phyloP scores from a whole-genome alignment of 768 basidiomycete species.

The Kwoniella sp. region DNA sequence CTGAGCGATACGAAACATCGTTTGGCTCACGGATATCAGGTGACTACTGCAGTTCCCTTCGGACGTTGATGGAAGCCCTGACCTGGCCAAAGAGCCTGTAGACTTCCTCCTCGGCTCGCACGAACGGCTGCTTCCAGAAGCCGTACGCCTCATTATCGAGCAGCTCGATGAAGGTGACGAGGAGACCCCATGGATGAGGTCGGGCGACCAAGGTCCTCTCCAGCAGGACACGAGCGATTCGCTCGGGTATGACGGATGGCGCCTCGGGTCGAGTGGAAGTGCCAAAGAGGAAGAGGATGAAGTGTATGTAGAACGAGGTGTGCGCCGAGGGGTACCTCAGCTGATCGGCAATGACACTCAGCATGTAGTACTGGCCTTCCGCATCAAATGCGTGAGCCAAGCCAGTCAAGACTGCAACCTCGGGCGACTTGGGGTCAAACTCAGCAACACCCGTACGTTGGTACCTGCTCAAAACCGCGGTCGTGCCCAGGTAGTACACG shows the following conservation, averaged over 20 bases:
- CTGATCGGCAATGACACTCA: conserved; percentile 89
- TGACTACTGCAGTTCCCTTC: conserved; percentile 8
- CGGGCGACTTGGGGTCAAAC: conserved; percentile 76
- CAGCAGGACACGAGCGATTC: conserved; percentile 63
- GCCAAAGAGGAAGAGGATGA: conserved; percentile 79
- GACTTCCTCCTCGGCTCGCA: conserved; percentile 43
- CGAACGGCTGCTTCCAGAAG: conserved; percentile 49
- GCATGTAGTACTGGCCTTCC: conserved; percentile 93
- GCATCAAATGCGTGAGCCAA: conserved; percentile 77
- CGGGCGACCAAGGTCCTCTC: conserved; percentile 91
- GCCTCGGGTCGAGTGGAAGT: conserved; percentile 22
- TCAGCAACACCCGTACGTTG: conserved; percentile 73
- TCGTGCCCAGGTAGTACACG: conserved; percentile 93
- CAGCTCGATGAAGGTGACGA: conserved; percentile 89
- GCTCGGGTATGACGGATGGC: conserved; percentile 59
- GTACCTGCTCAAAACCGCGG: conserved; percentile 82
- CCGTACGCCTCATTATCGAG: conserved; percentile 61
- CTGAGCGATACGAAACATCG: neutral
- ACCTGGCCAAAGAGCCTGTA: conserved; percentile 27
- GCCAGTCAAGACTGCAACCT: conserved; percentile 77
- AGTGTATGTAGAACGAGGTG: conserved; percentile 94
- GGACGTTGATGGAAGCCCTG: conserved; percentile 1
- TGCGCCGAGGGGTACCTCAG: conserved; percentile 97
- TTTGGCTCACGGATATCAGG: neutral
- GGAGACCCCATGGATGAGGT: conserved; percentile 93